These are phyloP conservation scores for Elsinoe batatas DNA, from an alignment of 2,329 filamentous ascomycete species.

Conservation along the genomic window DNA sequence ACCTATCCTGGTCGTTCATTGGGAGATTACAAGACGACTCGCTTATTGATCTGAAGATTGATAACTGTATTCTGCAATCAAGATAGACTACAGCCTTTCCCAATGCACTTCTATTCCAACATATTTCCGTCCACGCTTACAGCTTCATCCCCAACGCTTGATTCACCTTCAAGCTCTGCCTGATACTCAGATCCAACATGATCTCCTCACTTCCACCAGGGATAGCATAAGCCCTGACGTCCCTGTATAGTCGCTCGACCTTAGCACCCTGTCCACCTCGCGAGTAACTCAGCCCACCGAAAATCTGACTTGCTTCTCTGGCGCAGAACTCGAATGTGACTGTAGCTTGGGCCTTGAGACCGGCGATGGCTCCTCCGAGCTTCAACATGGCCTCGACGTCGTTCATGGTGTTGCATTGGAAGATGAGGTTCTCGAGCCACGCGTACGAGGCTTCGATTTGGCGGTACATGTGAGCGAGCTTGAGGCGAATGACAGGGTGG, in stretches of 20 bases:
- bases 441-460: constrained; percentile 96
- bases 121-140: constrained; percentile 35
- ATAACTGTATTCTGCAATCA: not conserved
- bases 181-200: constrained; percentile 92
- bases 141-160: constrained; percentile 94
- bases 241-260: constrained; percentile 87
- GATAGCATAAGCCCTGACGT: constrained; percentile 89
- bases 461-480: constrained; percentile 95
- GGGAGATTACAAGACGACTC: too few relatives aligned
- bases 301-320: constrained; percentile 92
- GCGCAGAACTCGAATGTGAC: constrained; percentile 97
- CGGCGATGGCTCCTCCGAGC: constrained; percentile 86
- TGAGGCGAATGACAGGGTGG: constrained; percentile 93
- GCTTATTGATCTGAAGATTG: not conserved
- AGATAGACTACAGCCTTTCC: not conserved
- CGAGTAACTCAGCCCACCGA: constrained; percentile 85
- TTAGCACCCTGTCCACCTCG: constrained; percentile 91
- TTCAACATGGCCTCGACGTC: constrained; percentile 94
- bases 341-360: constrained; percentile 87
- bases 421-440: constrained; percentile 94
- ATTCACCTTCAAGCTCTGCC: constrained; percentile 79
- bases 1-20: too few relatives aligned
- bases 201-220: constrained; percentile 96
- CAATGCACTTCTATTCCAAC: not conserved
- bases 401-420: constrained; percentile 84